These are phyloP conservation scores for Fraxinus velutina DNA, from an alignment of 305 asterid genomes.

Conservation along the genomic window DNA sequence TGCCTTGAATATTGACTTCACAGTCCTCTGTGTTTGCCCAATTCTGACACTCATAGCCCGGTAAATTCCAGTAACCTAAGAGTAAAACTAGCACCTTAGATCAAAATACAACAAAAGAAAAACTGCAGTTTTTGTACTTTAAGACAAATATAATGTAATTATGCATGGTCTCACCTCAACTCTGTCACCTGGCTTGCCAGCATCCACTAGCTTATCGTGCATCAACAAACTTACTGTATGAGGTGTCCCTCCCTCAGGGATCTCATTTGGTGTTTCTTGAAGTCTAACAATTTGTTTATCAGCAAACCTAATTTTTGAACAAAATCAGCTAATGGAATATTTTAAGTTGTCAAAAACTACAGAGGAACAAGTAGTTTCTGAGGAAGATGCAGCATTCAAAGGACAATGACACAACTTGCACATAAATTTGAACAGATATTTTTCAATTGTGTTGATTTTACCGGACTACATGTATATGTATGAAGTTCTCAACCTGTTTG, in stretches of 20 bases:
- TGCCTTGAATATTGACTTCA: slow-evolving; percentile 87
- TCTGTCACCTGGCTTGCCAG: slow-evolving; percentile 97
- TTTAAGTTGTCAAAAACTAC: not conserved
- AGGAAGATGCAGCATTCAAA: not conserved
- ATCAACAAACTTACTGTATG: slow-evolving; percentile 94
- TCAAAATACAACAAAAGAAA: slow-evolving; percentile 21
- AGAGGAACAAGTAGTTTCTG: not conserved
- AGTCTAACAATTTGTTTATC: slow-evolving; percentile 97
- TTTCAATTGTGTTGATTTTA: not conserved
- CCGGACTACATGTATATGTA: not conserved
- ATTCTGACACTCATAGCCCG: slow-evolving; percentile 93
- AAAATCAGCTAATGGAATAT: not conserved
- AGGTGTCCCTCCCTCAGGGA: slow-evolving; percentile 99
- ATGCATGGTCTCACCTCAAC: slow-evolving; percentile 65
- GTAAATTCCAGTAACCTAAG: slow-evolving; percentile 91
- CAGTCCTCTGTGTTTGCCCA: slow-evolving; percentile 91
- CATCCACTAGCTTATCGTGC: slow-evolving; percentile 96
- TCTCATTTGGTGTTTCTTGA: slow-evolving; percentile 99
- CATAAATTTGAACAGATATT: not conserved
- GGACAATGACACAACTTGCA: not conserved
- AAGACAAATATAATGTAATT: not conserved
- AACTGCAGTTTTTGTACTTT: not conserved
- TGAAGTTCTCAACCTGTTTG: not conserved
- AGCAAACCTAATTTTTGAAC: slow-evolving; percentile 55
- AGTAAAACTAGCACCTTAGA: slow-evolving; percentile 26